Evolutionary conservation across 768 basidiomycete genomes (phyloP), one percentile per base, ranked within the genome.

Genomic region (Mycena alexandri): DNA sequence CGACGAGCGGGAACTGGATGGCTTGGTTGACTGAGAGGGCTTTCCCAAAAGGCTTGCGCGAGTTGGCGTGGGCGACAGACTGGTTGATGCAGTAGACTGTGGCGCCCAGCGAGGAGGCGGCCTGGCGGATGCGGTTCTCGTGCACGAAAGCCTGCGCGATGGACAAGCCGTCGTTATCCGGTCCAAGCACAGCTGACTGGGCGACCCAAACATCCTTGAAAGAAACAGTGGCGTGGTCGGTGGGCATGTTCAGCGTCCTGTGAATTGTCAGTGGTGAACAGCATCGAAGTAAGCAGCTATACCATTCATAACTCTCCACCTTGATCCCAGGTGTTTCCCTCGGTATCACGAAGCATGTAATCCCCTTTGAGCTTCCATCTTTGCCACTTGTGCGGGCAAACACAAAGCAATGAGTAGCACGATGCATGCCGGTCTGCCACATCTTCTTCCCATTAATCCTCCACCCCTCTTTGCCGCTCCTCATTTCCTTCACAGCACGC

Each of bases 81-180:
- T 67, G 48, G 48, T 52, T 46, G 58, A 67, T 67, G 55, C 65
- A 67, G 58, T 60, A 67, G 19, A 44, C 29, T 25, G 65, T 50
- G 25, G 65, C 65, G 44, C 65, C 65, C 29, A 60, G 51, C 42
- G 65, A 67, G 57, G 65, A 67, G 50, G 65, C 65, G 38, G 65
- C 65, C 59, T 67, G 65, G 38, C 65, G 65, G 50, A 67, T 67
- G 44, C 65, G 65, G 51, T 67, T 67, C 44, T 67, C 65, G 58
- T 67, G 65, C 53, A 61, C 58, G 59, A 67, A 67, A 38, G 58
- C 48, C 34, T 67, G 65, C 24, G 65, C 65, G 48, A 67, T 55
- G 52, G 65, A 52, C 48, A 67, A 48, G 50, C 65, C 65, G 52
- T 67, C 55, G 42, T 67, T 48, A 17, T 44, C 48, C 44, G 56